Evolutionary conservation across 2,329 filamentous ascomycete genomes (phyloP).

Genomic region (Teratosphaeria destructans): DNA sequence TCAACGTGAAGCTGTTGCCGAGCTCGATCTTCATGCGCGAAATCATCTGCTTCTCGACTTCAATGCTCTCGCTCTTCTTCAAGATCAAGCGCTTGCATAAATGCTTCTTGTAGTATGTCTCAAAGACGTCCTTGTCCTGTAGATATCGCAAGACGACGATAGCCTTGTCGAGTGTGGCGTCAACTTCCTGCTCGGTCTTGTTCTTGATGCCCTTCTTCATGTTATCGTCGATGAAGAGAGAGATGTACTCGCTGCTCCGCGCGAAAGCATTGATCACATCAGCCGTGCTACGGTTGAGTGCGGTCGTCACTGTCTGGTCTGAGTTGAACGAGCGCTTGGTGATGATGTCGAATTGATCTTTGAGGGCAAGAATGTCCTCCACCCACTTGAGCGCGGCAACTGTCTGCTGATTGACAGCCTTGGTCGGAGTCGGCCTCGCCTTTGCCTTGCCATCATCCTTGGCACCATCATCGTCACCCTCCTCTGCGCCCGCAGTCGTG

Average conservation of each 20-base stretch:
- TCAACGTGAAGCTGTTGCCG: conserved; percentile 84
- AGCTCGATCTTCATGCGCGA: conserved; percentile 94
- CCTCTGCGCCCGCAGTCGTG: conserved; percentile 38
- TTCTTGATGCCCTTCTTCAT: conserved; percentile 89
- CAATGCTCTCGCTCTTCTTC: conserved; percentile 79
- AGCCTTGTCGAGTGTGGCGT: conserved; percentile 75
- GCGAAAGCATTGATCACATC: conserved; percentile 86
- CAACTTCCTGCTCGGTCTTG: conserved; percentile 81
- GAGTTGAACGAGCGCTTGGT: conserved; percentile 62
- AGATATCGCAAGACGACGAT: conserved; percentile 81
- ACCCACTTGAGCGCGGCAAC: conserved; percentile 89
- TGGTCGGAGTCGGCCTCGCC: conserved; percentile 37
- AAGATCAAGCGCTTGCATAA: conserved; percentile 77
- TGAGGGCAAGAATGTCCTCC: conserved; percentile 74
- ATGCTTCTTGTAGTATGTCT: conserved; percentile 97
- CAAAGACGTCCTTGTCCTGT: conserved; percentile 86
- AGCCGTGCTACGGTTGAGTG: conserved; percentile 75
- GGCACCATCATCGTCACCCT: conserved; percentile 27
- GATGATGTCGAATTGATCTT: conserved; percentile 80
- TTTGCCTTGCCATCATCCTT: conserved; percentile 13
- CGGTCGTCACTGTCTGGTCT: conserved; percentile 69
- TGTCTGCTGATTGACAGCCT: conserved; percentile 62
- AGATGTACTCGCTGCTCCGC: conserved; percentile 83
- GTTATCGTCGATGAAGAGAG: conserved; percentile 92
- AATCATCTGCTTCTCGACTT: conserved; percentile 92